Percentiles rank a stretch among this genome's conserved stretches.
Conservation (phyloP, 1,284 basidiomycete genomes). For the Trametes polyzona region DNA sequence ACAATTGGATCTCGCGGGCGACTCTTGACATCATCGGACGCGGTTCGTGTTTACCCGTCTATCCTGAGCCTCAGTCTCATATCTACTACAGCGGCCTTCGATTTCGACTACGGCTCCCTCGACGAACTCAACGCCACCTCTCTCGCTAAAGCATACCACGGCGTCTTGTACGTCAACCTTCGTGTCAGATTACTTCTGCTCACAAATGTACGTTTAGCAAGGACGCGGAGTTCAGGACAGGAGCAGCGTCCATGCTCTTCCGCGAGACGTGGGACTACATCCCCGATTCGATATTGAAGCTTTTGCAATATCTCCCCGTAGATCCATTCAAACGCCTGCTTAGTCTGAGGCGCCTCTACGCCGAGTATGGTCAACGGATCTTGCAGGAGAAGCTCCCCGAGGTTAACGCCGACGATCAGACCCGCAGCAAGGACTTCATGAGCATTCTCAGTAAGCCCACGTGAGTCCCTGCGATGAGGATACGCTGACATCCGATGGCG, state of each 20-base stretch:
- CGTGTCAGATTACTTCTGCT: no score
- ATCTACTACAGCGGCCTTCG: slow-evolving; percentile 32
- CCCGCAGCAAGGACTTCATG: slow-evolving; percentile 40
- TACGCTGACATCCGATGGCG: no score
- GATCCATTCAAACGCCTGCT: slow-evolving; percentile 38
- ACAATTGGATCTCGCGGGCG: slow-evolving; percentile 33
- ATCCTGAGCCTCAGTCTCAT: no score
- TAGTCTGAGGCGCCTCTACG: slow-evolving; percentile 15
- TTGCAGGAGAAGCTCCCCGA: slow-evolving; percentile 42
- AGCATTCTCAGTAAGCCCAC: slow-evolving; percentile 42
- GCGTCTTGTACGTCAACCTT: slow-evolving; percentile 36
- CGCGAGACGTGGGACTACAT: slow-evolving; percentile 27
- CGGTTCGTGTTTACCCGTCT: slow-evolving; percentile 21
- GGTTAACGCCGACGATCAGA: slow-evolving; percentile 15
- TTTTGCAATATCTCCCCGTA: slow-evolving; percentile 38
- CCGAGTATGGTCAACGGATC: slow-evolving; percentile 32
- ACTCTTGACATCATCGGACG: slow-evolving; percentile 39
- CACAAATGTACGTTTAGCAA: not conserved
- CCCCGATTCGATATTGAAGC: slow-evolving; percentile 41
- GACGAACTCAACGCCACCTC: slow-evolving; percentile 29
- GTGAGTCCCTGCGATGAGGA: not conserved
- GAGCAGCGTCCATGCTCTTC: slow-evolving; percentile 15
- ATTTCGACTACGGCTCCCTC: slow-evolving; percentile 35
- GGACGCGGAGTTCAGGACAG: slow-evolving; percentile 7
- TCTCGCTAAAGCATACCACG: slow-evolving; percentile 31